Base-by-base conservation (phyloP, 352 stramenopile genomes). In the Pythium guiyangense region DNA sequence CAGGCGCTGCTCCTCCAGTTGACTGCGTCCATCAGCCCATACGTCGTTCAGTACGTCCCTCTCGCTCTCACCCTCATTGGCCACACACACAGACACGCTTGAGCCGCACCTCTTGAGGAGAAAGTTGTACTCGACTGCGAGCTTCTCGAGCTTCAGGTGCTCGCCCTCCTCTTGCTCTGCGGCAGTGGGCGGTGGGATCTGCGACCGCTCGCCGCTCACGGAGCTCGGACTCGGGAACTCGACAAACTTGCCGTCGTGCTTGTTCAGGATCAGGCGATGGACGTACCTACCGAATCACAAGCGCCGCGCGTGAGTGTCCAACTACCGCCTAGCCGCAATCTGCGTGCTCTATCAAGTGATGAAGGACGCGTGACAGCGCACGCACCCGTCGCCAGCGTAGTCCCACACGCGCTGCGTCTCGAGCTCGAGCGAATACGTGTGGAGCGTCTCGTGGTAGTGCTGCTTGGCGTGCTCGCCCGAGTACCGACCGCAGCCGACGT, bases 371-470 rank as follows among this genome's bases (percentile, higher is more conserved):
- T 47, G 12, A 10, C 10, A 35, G 40, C 50, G 27, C 71, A 57
- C 80, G 70, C 79, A 97, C 49, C 89, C 88, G 49, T 97, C 92
- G 35, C 84, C 88, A 15, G 84, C 83, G 67, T 99, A 99, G 63
- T 98, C 93, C 96, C 96, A 99, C 65, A 99, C 96, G 47, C 96
- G 81, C 50, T 97, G 81, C 0, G 94, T 99, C 59, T 95, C 93
- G 31, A 98, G 66, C 74, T 99, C 96, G 10, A 99, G 77, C 43
- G 91, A 97, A 71, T 96, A 99, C 26, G 90, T 96, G 81, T 99
- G 96, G 54, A 94, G 66, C 8, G 84, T 97, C 40, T 97, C 71
- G 50, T 94, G 82, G 63, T 97, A 98, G 74, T 99, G 96, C 56
- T 96, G 63, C 68, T 96, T 96, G 18, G 94, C 93, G 63, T 99